Base-by-base conservation (phyloP, 2,329 filamentous ascomycete genomes). In the Fusarium concolor region DNA sequence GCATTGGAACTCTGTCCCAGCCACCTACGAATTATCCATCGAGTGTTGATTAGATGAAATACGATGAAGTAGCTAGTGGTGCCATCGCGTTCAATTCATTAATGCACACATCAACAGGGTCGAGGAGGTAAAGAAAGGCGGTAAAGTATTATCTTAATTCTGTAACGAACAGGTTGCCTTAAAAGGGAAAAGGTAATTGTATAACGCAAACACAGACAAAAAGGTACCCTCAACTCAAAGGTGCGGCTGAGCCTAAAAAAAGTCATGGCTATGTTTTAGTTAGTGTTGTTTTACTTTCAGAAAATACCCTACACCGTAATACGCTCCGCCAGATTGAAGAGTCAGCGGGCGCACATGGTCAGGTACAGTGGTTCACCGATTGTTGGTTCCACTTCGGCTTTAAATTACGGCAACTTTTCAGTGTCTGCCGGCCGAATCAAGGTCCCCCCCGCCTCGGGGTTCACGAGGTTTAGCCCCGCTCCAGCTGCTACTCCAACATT, bases 381-480 rank as follows among this genome's bases (percentile, higher is more conserved):
- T 2, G 20, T 9, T 22, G 39, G 57, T 29, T 29, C 58, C 49
- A 49, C 59, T 17, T 43, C 31, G 49, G 57, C 42, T 49, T n/a
- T n/a, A 49, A 49, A 54, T 54, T 54, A 49, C 49, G 35, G 35
- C 35, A 29, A 22, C 18, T 43, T 43, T 22, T 10, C 29, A 18
- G 18, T 43, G n/a, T 51, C 35, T 43, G 47, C n/a, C 28, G 39
- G 41, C n/a, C 24, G 41, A 52, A 15, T 44, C 38, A 38, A 29
- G 10, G 47, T n/a, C n/a, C 18, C 26, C 20, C 35, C 52, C 37
- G n/a, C 28, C 31, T 63, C 57, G 57, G 57, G 26, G 49, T 29
- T 35, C 42, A 43, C 49, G 49, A 38, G 62, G 59, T 39, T 28
- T 6, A 20, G 42, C 10, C 42, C 57, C 58, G 26, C 50, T 44